These are phyloP conservation scores for Peziza echinospora DNA, from an alignment of 495 filamentous ascomycete species.

Conservation along the genomic window DNA sequence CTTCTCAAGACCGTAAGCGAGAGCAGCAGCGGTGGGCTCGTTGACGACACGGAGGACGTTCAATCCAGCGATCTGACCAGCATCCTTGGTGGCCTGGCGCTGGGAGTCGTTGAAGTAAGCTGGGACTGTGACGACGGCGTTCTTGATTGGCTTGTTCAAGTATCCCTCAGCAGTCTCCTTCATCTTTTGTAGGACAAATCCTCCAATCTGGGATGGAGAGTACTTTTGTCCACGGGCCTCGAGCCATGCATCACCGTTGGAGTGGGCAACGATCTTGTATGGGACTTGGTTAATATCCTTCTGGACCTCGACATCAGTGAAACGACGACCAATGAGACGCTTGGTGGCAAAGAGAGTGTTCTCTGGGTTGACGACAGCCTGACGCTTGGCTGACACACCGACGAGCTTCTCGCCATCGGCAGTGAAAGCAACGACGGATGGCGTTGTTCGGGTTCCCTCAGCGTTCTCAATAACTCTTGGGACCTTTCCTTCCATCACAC, in stretches of 20 bases:
- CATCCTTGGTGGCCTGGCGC: conserved; percentile 94
- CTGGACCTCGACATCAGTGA: conserved; percentile 87
- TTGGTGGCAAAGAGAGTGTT: conserved; percentile 99
- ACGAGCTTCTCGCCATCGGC: conserved; percentile 94
- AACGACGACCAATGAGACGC: conserved; percentile 98
- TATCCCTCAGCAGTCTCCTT: conserved; percentile 92
- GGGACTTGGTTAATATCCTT: conserved; percentile 96
- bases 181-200: conserved; percentile 94
- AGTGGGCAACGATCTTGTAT: conserved; percentile 98
- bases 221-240: conserved; percentile 91
- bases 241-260: conserved; percentile 95
- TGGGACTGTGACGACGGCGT: conserved; percentile 88
- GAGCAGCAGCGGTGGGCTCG: conserved; percentile 84
- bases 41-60: conserved; percentile 95
- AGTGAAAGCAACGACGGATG: conserved; percentile 90
- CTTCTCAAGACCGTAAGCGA: conserved; percentile 92
- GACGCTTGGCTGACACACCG: conserved; percentile 95
- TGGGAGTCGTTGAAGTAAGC: conserved; percentile 98
- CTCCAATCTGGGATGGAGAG: conserved; percentile 94
- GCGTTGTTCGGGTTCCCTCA: conserved; percentile 88
- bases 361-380: conserved; percentile 97
- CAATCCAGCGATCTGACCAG: conserved; percentile 83
- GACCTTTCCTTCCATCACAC: conserved; percentile 87
- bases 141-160: conserved; percentile 72
- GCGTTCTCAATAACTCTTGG: conserved; percentile 96